These are phyloP conservation scores for Rosa persica DNA, from an alignment of 306 rosid genomes.

Conservation along the genomic window DNA sequence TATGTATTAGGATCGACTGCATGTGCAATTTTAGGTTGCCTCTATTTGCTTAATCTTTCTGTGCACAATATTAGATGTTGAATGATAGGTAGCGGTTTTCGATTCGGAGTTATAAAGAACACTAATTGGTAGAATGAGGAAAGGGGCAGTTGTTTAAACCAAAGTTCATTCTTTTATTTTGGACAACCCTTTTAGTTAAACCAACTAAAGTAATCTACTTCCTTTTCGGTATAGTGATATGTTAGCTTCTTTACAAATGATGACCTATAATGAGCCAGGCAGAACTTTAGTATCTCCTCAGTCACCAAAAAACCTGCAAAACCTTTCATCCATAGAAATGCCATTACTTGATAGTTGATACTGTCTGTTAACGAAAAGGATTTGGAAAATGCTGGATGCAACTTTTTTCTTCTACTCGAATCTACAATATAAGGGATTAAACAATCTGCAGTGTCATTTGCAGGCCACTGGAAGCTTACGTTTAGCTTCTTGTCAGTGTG, in stretches of 20 bases:
- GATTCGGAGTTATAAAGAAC: neutral
- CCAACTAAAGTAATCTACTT: too few relatives aligned
- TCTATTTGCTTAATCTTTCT: neutral
- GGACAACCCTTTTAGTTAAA: neutral
- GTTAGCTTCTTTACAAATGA: neutral
- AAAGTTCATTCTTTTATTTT: neutral
- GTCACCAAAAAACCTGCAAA: too few relatives aligned
- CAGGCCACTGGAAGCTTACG: neutral
- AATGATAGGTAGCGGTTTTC: neutral
- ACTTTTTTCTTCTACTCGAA: too few relatives aligned
- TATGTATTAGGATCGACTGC: neutral
- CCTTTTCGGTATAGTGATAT: neutral
- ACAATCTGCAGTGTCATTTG: too few relatives aligned
- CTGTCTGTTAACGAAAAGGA: too few relatives aligned
- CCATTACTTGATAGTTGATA: too few relatives aligned
- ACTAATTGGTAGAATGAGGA: neutral
- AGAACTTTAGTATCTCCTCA: too few relatives aligned
- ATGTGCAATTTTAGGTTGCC: neutral
- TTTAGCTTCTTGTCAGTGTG: neutral
- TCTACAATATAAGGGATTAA: too few relatives aligned
- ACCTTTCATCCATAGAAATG: too few relatives aligned
- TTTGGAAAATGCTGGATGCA: too few relatives aligned
- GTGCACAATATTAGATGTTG: neutral
- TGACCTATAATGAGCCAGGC: neutral
- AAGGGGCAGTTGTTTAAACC: neutral